A percentile compares a stretch with the other conserved stretches of the same genome.
These are phyloP conservation scores for Starmerella cellae DNA, from an alignment of 805 yeast genomes.

Conservation along the genomic window DNA sequence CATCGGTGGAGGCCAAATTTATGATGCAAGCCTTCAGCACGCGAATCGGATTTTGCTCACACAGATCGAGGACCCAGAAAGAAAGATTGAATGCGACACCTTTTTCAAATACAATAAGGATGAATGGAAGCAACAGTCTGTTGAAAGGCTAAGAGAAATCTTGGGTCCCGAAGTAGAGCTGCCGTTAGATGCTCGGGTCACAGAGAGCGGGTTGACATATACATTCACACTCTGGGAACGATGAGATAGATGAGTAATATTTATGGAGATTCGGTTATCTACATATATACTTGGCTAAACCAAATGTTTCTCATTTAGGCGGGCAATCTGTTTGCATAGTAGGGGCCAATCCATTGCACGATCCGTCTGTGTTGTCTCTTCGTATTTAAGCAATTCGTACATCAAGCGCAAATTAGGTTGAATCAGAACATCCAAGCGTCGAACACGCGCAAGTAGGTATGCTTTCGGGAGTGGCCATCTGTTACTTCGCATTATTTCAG, in stretches of 20 bases:
- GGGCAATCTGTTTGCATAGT: conserved; percentile 69
- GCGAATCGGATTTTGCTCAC: conserved; percentile 55
- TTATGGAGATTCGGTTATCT: too few species aligned
- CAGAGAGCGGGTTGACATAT: conserved; percentile 43
- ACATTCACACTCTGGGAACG: conserved; percentile 43
- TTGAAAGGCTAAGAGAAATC: conserved; percentile 30
- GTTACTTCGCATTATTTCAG: conserved; percentile 77
- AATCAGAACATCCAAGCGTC: conserved; percentile 80
- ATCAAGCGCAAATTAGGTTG: conserved; percentile 86
- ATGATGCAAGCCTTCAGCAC: conserved; percentile 40
- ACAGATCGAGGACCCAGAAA: conserved; percentile 36
- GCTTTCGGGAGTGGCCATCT: conserved; percentile 60
- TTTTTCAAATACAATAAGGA: conserved; percentile 34
- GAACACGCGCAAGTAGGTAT: conserved; percentile 74
- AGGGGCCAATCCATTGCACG: conserved; percentile 82
- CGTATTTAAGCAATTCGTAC: conserved; percentile 76
- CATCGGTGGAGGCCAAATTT: conserved; percentile 89
- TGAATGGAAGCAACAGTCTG: conserved; percentile 26
- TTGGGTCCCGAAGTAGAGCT: conserved; percentile 28
- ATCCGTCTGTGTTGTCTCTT: conserved; percentile 29
- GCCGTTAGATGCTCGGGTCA: conserved; percentile 16
- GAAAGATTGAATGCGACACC: conserved; percentile 51
- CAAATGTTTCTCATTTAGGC: conserved; percentile 40
- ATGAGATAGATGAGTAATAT: not conserved
- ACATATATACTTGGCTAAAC: not conserved